Evolutionary conservation across 352 stramenopile genomes (phyloP).

Genomic region (Blastocystis sp.): DNA sequence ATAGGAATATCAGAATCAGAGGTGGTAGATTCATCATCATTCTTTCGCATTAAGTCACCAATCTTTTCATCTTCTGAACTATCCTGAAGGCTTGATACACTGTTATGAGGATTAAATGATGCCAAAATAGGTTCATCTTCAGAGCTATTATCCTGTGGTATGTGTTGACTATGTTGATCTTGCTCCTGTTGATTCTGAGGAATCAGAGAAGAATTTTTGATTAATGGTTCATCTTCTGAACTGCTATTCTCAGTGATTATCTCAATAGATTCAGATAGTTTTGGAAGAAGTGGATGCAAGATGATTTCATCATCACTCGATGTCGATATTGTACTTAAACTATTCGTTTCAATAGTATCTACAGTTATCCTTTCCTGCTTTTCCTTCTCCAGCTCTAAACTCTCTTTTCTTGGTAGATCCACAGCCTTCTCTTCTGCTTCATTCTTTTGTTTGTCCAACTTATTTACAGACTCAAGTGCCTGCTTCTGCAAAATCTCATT

Average conservation of each 20-base stretch:
- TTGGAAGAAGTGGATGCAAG: no score
- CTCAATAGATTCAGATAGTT: no score
- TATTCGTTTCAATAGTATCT: no score
- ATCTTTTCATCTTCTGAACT: no score
- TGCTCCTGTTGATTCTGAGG: not conserved
- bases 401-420: no score
- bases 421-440: no score
- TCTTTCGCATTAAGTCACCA: no score
- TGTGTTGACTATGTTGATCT: not conserved
- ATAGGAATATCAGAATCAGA: not conserved
- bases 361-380: not conserved
- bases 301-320: no score
- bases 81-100: no score
- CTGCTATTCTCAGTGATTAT: not conserved
- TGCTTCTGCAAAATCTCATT: not conserved
- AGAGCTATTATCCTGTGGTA: not conserved
- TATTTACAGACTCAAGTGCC: no score
- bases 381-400: not conserved
- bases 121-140: not conserved
- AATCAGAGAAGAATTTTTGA: not conserved
- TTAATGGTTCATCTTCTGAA: not conserved
- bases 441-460: no score
- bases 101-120: not conserved
- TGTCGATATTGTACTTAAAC: no score
- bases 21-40: not conserved